phyloP scores from a whole-genome alignment of 2,329 filamentous ascomycete genomes.

The Colletotrichum eleusines region DNA sequence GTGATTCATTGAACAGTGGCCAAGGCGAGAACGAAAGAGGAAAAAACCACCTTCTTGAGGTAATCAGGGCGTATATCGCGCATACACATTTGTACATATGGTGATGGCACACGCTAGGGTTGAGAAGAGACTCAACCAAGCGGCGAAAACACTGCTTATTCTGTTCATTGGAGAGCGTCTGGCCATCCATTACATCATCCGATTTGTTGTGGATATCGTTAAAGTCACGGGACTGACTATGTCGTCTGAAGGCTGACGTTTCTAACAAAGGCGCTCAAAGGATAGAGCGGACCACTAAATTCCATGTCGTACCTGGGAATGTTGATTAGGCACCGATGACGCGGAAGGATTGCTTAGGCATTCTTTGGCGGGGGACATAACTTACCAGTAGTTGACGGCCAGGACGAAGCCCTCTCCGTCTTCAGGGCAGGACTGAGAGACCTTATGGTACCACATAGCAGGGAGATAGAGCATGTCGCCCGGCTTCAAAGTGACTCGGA shows the following conservation, averaged over 20 bases:
- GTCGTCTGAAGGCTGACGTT: slow-evolving; percentile 46
- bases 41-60: slow-evolving; percentile 16
- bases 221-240: neutral
- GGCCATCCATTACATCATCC: neutral
- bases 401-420: slow-evolving; percentile 81
- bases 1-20: slow-evolving; percentile 1
- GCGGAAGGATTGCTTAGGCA: neutral
- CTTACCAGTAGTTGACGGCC: slow-evolving; percentile 85
- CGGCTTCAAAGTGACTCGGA: slow-evolving; percentile 75
- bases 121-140: slow-evolving; percentile 32
- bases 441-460: slow-evolving; percentile 86
- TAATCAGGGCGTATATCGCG: slow-evolving; percentile 37
- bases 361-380: slow-evolving; percentile 45
- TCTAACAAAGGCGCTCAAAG: slow-evolving; percentile 68
- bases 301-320: slow-evolving; percentile 81
- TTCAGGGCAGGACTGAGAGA: slow-evolving; percentile 75
- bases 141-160: slow-evolving; percentile 12
- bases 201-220: neutral
- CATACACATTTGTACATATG: slow-evolving; percentile 36
- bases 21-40: slow-evolving; percentile 3
- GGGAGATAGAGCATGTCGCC: slow-evolving; percentile 88
- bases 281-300: slow-evolving; percentile 77
- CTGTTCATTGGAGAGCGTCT: slow-evolving; percentile 8
- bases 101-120: slow-evolving; percentile 11
- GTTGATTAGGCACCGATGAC: neutral